Percentiles rank a stretch among this genome's conserved stretches.
Conservation (phyloP, 306 rosid species). For the Quercus suber region DNA sequence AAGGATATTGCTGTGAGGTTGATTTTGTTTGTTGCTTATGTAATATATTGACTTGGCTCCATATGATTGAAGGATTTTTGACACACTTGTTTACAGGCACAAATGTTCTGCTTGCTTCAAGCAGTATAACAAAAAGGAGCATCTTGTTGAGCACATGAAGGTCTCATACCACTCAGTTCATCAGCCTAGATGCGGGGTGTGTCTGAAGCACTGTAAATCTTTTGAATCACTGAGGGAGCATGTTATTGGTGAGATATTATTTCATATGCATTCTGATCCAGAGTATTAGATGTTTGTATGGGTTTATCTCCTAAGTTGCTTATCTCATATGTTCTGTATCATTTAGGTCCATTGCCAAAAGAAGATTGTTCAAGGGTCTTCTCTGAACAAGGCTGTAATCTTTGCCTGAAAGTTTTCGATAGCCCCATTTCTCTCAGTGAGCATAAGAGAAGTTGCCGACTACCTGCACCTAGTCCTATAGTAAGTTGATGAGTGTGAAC, state of each 20-base stretch:
- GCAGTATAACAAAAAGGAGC: conserved; percentile 71
- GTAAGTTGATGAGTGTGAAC: conserved; percentile 38
- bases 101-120: conserved; percentile 78
- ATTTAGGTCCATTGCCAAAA: conserved; percentile 63
- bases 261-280: conserved; percentile 9
- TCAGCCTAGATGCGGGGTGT: conserved; percentile 70
- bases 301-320: background rate
- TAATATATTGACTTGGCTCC: background rate
- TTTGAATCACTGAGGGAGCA: conserved; percentile 86
- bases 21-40: background rate
- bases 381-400: conserved; percentile 57
- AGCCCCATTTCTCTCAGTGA: conserved; percentile 36
- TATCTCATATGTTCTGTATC: background rate
- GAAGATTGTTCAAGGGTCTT: conserved; percentile 47
- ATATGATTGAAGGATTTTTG: conserved; percentile 15
- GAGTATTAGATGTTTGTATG: background rate
- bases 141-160: conserved; percentile 73
- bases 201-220: conserved; percentile 72
- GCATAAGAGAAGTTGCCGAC: conserved; percentile 47
- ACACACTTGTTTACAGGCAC: conserved; percentile 42
- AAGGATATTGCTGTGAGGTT: background rate
- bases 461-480: conserved; percentile 46
- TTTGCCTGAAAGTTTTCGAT: conserved; percentile 58
- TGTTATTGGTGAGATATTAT: conserved; percentile 47
- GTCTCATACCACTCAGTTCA: conserved; percentile 60